These are phyloP conservation scores for Micractinium sp. DNA, from an alignment of 139 green algal species.

Conservation along the genomic window DNA sequence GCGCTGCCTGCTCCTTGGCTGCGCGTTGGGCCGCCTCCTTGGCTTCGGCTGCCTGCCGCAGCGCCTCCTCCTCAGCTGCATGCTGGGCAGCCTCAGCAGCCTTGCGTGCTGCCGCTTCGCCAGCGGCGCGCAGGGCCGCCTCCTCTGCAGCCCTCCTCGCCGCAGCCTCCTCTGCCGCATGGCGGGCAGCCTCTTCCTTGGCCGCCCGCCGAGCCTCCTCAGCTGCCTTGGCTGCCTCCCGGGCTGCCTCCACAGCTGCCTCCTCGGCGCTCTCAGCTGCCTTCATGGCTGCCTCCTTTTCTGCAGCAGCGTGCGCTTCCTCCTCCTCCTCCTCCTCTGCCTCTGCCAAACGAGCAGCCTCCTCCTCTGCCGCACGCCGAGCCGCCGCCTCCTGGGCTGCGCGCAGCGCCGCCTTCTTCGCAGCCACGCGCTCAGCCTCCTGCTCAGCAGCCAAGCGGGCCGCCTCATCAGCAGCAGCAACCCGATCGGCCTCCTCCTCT, in stretches of 20 bases:
- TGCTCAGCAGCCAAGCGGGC: not conserved
- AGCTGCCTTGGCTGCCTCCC: not conserved
- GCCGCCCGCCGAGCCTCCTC: not conserved
- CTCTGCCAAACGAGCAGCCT: not conserved
- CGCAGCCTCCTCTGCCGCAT: not conserved
- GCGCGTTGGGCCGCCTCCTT: not conserved
- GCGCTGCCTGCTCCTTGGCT: not conserved
- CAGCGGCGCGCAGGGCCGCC: not conserved
- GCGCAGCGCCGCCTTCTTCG: not conserved
- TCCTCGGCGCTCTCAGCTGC: not conserved
- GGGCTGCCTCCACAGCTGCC: not conserved
- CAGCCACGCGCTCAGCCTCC: not conserved
- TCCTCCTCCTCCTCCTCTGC: not conserved
- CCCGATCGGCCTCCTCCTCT: not conserved
- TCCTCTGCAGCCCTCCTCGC: not conserved
- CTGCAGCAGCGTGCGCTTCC: not conserved
- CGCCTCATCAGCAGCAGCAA: not conserved
- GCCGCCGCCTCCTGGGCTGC: not conserved
- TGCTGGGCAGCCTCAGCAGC: not conserved
- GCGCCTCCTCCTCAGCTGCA: not conserved
- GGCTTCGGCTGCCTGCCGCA: not conserved
- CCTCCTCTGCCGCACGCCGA: not conserved
- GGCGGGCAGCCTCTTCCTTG: not conserved
- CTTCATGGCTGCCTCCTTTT: not conserved
- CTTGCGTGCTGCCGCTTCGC: not conserved